Evolutionary conservation across 2,329 filamentous ascomycete species (phyloP), one percentile per base, ranked within the genome.

Genomic region (Penicillium sp.): DNA sequence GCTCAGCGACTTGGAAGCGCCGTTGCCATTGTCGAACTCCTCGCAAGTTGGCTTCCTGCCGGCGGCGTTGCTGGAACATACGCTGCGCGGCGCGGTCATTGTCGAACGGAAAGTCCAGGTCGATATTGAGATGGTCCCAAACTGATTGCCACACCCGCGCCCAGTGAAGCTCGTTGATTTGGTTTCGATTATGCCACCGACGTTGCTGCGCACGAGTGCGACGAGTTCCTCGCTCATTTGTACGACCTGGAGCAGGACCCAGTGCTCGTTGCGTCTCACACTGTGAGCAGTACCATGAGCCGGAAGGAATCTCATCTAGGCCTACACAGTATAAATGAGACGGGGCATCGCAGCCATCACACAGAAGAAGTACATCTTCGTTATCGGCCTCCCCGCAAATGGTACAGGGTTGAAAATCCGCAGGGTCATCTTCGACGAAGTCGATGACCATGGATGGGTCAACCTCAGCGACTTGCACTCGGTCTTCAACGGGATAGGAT

Each of bases 271-370:
- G 72, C 63, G 65, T 57, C 40, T 69, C 64, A 63, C 92, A 98
- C 54, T 84, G 80, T 64, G 92, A 81, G 69, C 92, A 98, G 62
- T 90, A 95, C 89, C 90, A 98, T 48, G 81, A 72, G 17, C 84
- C 85, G 18, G 74, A 68, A 14, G 89, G 88, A 39, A 94, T 78
- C 36, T 73, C 69, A 43, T 89, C 82, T 33, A 95, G 75, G 22
- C 85, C 89, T 44, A 94, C 79, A 64, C 92, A 98, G 63, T 93
- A 85, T 32, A 88, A 88, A 64, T 98, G 92, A 55, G 90, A 95
- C 29, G 85, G 78, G 22, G 82, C 81, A 70, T 94, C 84, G 69
- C 92, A 98, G 56, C 80, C 82, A 62, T 95, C 88, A 67, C 92
- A 98, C 44, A 94, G 78, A 50, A 96, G 80, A 35, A 95, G 76